A percentile compares a stretch with the other conserved stretches of the same genome.
phyloP scores from a whole-genome alignment of 352 stramenopile species.

The Phytopythium sindhum region DNA sequence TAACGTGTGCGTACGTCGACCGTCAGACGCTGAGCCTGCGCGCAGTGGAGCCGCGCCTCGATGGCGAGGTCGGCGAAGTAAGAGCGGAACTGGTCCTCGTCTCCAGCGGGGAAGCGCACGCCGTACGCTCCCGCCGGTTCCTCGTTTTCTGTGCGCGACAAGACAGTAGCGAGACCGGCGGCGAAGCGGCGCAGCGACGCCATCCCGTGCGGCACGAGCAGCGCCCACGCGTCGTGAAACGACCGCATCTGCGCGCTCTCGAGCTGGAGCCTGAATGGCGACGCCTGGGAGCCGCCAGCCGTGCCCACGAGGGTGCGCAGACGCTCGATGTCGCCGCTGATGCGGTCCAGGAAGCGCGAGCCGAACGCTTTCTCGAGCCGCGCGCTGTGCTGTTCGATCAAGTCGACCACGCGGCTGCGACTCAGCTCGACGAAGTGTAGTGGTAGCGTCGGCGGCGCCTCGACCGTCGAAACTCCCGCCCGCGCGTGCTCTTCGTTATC shows the following conservation, averaged over 20 bases:
- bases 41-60: slow-evolving; percentile 13
- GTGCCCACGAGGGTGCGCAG: slow-evolving; percentile 6
- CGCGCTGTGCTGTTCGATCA: slow-evolving; percentile 23
- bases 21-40: slow-evolving; percentile 5
- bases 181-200: slow-evolving; percentile 14
- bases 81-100: slow-evolving; percentile 9
- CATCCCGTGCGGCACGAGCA: slow-evolving; percentile 7
- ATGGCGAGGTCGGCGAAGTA: slow-evolving; percentile 12
- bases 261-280: neutral
- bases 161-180: slow-evolving; percentile 15
- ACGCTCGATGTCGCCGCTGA: slow-evolving; percentile 22
- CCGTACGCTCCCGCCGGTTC: neutral
- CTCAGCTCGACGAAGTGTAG: slow-evolving; percentile 18
- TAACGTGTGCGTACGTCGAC: neutral
- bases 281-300: neutral
- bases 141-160: neutral
- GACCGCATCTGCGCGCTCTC: slow-evolving; percentile 3
- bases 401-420: slow-evolving; percentile 15
- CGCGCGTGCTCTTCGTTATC: neutral
- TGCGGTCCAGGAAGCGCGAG: slow-evolving; percentile 18
- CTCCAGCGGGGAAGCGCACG: slow-evolving; percentile 5
- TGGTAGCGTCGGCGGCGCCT: slow-evolving; percentile 14
- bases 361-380: slow-evolving; percentile 20
- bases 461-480: neutral
- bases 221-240: slow-evolving; percentile 14